phyloP scores from a whole-genome alignment of 2,329 filamentous ascomycete species.

The Fusarium heterosporum region DNA sequence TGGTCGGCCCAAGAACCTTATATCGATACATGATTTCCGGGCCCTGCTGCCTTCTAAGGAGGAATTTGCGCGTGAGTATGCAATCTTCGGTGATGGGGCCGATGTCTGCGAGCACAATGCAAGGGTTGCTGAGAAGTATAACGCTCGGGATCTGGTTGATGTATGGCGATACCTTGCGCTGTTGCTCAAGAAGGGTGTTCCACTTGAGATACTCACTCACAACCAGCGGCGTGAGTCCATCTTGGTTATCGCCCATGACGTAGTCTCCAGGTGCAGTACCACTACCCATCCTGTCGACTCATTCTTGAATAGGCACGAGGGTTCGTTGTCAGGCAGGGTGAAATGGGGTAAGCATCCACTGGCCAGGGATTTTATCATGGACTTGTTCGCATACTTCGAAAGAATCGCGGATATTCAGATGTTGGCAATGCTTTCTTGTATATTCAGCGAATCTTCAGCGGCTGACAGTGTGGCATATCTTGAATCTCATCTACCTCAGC shows the following conservation, averaged over 20 bases:
- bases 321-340: constrained; percentile 66
- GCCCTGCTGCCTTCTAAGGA: constrained; percentile 81
- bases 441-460: constrained; percentile 71
- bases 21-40: constrained; percentile 79
- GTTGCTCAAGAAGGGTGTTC: constrained; percentile 80
- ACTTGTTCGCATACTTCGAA: constrained; percentile 74
- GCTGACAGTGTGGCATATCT: constrained; percentile 68
- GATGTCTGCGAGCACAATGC: constrained; percentile 89
- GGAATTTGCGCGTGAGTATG: constrained; percentile 81
- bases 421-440: constrained; percentile 77
- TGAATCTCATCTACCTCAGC: constrained; percentile 66
- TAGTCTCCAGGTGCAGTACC: constrained; percentile 56
- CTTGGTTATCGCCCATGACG: constrained; percentile 75
- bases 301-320: constrained; percentile 18
- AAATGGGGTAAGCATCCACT: constrained; percentile 77
- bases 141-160: constrained; percentile 77
- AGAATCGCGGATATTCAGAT: constrained; percentile 73
- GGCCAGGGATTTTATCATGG: constrained; percentile 69
- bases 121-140: constrained; percentile 76
- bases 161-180: constrained; percentile 87
- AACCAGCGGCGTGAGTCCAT: constrained; percentile 68
- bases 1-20: constrained; percentile 71
- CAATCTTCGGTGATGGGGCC: constrained; percentile 84
- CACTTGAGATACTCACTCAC: constrained; percentile 71
- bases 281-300: constrained; percentile 28